Evolutionary conservation across 2,329 filamentous ascomycete genomes (phyloP), one percentile per base, ranked within the genome.

Genomic region (Diaporthe capsici): DNA sequence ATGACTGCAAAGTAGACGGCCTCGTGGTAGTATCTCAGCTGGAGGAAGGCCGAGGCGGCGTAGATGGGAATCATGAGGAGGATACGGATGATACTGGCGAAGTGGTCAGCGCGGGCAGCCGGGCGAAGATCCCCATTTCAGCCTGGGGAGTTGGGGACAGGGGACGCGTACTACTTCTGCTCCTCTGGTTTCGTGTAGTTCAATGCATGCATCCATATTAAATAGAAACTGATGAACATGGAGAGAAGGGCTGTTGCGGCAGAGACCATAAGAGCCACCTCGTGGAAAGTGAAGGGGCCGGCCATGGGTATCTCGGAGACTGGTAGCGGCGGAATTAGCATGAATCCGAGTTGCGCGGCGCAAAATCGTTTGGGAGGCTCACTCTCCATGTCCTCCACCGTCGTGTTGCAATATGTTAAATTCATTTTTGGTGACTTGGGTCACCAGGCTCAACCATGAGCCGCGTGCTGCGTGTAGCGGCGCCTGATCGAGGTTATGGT

Each of bases 61-160:
- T 97, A 97, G 77, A 97, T 88, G 53, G 95, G 95, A 68, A 97
- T 91, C 94, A 97, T 96, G 83, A 96, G 92, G 37, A 98, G 89
- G 79, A 98, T 96, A 67, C 95, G 94, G 80, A 97, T 96, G 80
- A 97, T 95, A 82, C 92, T 94, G 79, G 65, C 65, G 49, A n/a
- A 22, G 12, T 53, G 12, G 61, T 76, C 28, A 77, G 76, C 42
- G 13, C 20, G 25, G 42, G 74, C 65, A 17, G 49, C 49, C 15
- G 34, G 71, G 67, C 31, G 28, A 55, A 8, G 31, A 63, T 63
- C 20, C 28, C 58, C 34, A 61, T 58, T 42, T 47, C 39, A 42
- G 49, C 15, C 17, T 55, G 55, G 44, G 79, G 22, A 9, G 20
- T 4, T 3, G 22, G 47, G 47, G 47, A 12, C 8, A 20, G 47